Percentiles rank a stretch among this genome's conserved stretches.
phyloP scores from a whole-genome alignment of 1,284 basidiomycete genomes.

The Mycena sp. region DNA sequence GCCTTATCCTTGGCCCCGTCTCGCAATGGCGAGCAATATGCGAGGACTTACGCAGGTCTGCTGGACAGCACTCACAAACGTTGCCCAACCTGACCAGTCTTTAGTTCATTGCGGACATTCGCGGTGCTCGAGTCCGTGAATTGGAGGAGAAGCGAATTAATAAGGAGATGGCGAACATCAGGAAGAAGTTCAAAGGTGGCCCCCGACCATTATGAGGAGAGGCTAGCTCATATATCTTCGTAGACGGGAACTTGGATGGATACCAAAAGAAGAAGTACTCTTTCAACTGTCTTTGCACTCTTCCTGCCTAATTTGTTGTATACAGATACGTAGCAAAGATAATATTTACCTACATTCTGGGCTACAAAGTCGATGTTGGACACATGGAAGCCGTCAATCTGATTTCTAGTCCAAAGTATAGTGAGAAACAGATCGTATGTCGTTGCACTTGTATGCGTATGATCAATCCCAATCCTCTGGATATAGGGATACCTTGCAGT shows the following conservation, averaged over 20 bases:
- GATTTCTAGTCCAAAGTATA: constrained; percentile 95
- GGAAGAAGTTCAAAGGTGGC: constrained; percentile 96
- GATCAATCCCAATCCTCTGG: background rate
- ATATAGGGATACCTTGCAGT: constrained; percentile 94
- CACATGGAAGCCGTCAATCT: constrained; percentile 99
- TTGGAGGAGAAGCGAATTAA: constrained; percentile 98
- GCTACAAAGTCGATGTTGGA: constrained; percentile 98
- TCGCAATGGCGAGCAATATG: constrained; percentile 85
- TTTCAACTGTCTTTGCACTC: constrained; percentile 6
- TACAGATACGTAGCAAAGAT: constrained; percentile 93
- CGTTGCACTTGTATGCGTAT: background rate
- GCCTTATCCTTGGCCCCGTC: background rate
- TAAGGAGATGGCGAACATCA: constrained; percentile 99
- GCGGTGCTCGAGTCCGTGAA: constrained; percentile 89
- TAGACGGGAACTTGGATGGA: constrained; percentile 96
- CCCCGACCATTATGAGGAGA: background rate
- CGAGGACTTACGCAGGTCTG: constrained; percentile 89
- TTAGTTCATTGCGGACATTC: constrained; percentile 98
- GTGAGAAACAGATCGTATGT: constrained; percentile 98
- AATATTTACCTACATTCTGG: constrained; percentile 98
- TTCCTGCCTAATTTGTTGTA: constrained; percentile 21
- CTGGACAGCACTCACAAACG: constrained; percentile 10
- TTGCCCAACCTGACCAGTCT: background rate
- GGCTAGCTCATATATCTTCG: background rate
- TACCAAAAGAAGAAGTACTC: constrained; percentile 99